Conservation (phyloP, 1,284 basidiomycete genomes). For the Trichosporon asahii region DNA sequence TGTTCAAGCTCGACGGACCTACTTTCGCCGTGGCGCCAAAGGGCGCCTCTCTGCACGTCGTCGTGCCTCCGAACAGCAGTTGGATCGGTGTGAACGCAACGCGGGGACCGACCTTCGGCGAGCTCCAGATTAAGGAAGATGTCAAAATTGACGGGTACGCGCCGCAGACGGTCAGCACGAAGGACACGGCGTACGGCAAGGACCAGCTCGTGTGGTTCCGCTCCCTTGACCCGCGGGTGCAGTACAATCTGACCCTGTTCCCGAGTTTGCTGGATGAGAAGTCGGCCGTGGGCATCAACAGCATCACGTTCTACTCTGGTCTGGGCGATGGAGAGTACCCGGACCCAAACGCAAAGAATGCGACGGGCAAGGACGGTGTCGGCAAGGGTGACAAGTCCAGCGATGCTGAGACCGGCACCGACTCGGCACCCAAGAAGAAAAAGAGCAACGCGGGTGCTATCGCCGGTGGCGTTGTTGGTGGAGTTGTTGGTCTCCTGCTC, state of each 20-base stretch:
- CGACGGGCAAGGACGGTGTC: background rate
- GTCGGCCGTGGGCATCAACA: background rate
- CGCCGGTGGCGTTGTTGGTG: background rate
- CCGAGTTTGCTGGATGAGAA: background rate
- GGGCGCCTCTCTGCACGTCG: background rate
- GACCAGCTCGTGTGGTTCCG: slow-evolving; percentile 7
- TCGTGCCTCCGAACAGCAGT: background rate
- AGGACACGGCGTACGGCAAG: background rate
- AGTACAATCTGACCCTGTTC: background rate
- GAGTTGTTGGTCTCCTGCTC: background rate
- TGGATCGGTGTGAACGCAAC: background rate
- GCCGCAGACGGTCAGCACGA: background rate
- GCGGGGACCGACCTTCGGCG: background rate
- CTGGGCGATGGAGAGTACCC: background rate
- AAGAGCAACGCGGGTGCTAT: background rate
- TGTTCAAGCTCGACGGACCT: background rate
- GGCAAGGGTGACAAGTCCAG: background rate
- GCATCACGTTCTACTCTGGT: slow-evolving; percentile 5
- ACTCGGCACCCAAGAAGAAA: background rate
- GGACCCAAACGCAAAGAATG: background rate
- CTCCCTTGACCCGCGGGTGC: background rate
- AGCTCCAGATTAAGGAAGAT: background rate
- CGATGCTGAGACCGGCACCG: background rate
- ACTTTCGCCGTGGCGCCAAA: background rate
- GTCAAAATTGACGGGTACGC: background rate